Conservation (phyloP, 306 rosid species). For the Casuarina cunninghamiana region DNA sequence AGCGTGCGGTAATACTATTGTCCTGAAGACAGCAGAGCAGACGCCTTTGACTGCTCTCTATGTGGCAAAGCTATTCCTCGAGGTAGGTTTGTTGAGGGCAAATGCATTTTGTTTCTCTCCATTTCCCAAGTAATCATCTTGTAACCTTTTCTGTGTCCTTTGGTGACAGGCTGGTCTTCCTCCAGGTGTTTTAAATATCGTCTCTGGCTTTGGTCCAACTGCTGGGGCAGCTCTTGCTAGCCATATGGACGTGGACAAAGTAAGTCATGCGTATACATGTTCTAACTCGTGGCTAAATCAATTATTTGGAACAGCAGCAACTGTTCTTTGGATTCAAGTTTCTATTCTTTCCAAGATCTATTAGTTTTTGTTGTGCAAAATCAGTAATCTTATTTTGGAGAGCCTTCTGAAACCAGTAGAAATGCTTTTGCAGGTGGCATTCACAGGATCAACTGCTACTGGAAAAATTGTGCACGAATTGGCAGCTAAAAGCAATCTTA, state of each 20-base stretch:
- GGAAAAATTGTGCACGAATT: constrained; percentile 71
- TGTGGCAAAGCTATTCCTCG: constrained; percentile 68
- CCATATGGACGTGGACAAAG: constrained; percentile 98
- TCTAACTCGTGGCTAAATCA: neutral
- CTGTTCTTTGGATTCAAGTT: neutral
- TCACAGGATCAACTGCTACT: constrained; percentile 83
- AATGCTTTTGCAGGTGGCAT: constrained; percentile 63
- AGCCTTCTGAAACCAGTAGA: neutral
- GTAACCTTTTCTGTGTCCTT: constrained; percentile 10
- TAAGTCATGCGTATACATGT: constrained; percentile 27
- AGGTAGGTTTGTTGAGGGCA: constrained; percentile 44
- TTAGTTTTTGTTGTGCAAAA: neutral
- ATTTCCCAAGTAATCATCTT: constrained; percentile 10
- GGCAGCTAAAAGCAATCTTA: constrained; percentile 89
- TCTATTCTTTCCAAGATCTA: neutral
- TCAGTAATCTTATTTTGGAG: constrained; percentile 12
- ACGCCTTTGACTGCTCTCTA: constrained; percentile 86
- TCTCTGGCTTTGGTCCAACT: constrained; percentile 84
- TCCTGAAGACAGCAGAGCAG: constrained; percentile 86
- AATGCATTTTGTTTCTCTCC: neutral
- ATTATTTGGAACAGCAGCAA: neutral
- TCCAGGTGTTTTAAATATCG: constrained; percentile 81
- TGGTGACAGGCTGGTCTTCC: constrained; percentile 90
- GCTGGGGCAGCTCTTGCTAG: constrained; percentile 95
- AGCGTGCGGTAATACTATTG: constrained; percentile 85